These are phyloP conservation scores for Trichoderma polysporum DNA, from an alignment of 2,329 filamentous ascomycete genomes.

Conservation along the genomic window DNA sequence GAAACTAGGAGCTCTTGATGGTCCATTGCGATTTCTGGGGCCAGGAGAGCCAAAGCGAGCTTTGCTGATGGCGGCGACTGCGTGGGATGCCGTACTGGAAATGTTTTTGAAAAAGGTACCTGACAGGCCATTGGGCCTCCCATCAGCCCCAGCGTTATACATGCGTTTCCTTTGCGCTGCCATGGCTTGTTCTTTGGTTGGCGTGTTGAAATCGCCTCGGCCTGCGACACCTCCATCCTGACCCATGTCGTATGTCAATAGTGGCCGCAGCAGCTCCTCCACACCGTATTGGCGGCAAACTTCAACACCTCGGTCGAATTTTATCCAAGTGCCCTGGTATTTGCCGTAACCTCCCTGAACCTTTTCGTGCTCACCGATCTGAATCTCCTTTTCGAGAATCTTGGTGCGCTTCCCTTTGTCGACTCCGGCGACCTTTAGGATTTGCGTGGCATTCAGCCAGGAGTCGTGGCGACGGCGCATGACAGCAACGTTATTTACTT, in stretches of 20 bases:
- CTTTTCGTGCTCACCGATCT: conserved; percentile 95
- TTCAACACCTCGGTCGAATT: conserved; percentile 85
- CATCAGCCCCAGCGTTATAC: conserved; percentile 71
- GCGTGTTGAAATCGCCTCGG: conserved; percentile 80
- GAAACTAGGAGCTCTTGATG: conserved; percentile 66
- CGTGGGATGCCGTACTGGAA: conserved; percentile 86
- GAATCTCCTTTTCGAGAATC: conserved; percentile 95
- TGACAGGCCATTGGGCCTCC: conserved; percentile 63
- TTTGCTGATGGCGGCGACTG: conserved; percentile 95
- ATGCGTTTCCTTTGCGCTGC: conserved; percentile 89
- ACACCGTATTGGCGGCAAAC: conserved; percentile 82
- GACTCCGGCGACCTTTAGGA: conserved; percentile 94
- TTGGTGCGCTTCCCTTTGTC: conserved; percentile 98
- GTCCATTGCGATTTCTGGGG: conserved; percentile 63
- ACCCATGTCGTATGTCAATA: conserved; percentile 78
- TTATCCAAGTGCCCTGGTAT: conserved; percentile 99
- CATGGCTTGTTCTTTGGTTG: conserved; percentile 98
- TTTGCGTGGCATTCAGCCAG: conserved; percentile 97
- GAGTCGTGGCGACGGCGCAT: conserved; percentile 95
- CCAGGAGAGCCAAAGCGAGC: conserved; percentile 87
- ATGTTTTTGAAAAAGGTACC: conserved; percentile 98
- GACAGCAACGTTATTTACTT: conserved; percentile 86
- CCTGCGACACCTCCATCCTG: conserved; percentile 71
- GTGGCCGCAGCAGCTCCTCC: conserved; percentile 70
- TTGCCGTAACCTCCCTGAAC: conserved; percentile 98